phyloP scores from a whole-genome alignment of 495 filamentous ascomycete genomes.

The Chlorociboria aeruginascens region DNA sequence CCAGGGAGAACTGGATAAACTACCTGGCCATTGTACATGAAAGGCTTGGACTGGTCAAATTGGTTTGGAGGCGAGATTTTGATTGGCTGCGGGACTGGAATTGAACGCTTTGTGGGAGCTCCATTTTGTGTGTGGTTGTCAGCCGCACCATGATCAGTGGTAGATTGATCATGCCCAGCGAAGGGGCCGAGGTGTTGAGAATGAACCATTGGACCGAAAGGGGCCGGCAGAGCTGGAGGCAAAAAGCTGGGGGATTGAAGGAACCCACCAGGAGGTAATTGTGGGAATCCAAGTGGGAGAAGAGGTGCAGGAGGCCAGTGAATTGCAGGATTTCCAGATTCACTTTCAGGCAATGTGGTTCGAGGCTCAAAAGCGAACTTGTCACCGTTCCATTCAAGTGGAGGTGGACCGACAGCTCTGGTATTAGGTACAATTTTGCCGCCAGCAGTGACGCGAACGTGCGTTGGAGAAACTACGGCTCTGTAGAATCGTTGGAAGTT shows the following conservation, averaged over 20 bases:
- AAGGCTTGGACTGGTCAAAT: constrained; percentile 32
- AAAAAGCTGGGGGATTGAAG: constrained; percentile 2
- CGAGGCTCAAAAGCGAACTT: constrained; percentile 13
- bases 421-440: constrained; percentile 45
- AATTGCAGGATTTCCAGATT: neutral
- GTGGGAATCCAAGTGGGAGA: neutral
- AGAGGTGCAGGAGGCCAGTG: neutral
- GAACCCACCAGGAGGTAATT: constrained; percentile 1
- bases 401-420: constrained; percentile 21
- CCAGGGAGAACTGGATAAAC: constrained; percentile 28
- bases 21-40: constrained; percentile 35
- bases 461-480: constrained; percentile 41
- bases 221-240: neutral
- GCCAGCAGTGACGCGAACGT: constrained; percentile 43
- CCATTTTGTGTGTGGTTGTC: constrained; percentile 13
- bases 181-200: constrained; percentile 16
- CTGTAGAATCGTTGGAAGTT: constrained; percentile 45
- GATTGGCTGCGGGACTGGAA: constrained; percentile 15
- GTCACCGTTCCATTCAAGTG: constrained; percentile 17
- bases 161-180: constrained; percentile 13
- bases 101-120: constrained; percentile 22
- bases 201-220: constrained; percentile 6
- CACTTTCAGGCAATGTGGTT: neutral
- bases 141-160: neutral
- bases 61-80: constrained; percentile 32